A percentile compares a stretch with the other conserved stretches of the same genome.
Conservation (phyloP, 345 rosid genomes). For the Angophora floribunda region DNA sequence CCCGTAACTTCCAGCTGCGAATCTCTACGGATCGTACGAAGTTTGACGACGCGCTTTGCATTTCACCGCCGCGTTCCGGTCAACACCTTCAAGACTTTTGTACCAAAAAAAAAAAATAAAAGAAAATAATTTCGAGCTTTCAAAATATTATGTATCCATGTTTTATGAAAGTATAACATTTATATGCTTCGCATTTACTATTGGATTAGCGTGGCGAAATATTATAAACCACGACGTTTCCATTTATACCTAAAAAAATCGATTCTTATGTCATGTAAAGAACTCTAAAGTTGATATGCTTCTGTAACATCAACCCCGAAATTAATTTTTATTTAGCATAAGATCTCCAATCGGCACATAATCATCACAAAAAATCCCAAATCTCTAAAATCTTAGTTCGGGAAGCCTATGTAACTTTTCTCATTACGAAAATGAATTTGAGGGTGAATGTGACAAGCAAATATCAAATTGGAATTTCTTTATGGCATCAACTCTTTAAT, state of each 20-base stretch:
- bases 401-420: rapidly evolving
- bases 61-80: not conserved
- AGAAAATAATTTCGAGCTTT: not conserved
- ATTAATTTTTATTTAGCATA: too few relatives aligned
- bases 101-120: too few relatives aligned
- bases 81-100: not conserved
- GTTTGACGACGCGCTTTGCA: not conserved
- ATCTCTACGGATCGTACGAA: not conserved
- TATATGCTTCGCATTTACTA: too few relatives aligned
- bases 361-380: rapidly evolving
- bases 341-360: too few relatives aligned
- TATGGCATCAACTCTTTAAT: not conserved
- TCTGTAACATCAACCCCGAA: too few relatives aligned
- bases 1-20: not conserved
- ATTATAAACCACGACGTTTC: too few relatives aligned
- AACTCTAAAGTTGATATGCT: rapidly evolving
- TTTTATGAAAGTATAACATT: rapidly evolving
- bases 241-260: too few relatives aligned
- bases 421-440: rapidly evolving
- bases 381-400: too few relatives aligned
- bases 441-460: rapidly evolving
- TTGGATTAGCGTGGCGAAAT: too few relatives aligned
- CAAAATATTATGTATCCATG: not conserved
- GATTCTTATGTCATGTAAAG: too few relatives aligned
- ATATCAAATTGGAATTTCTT: rapidly evolving